Percentiles rank a stretch among this genome's conserved stretches.
phyloP scores from a whole-genome alignment of 768 basidiomycete genomes.

The Calocera viscosa region DNA sequence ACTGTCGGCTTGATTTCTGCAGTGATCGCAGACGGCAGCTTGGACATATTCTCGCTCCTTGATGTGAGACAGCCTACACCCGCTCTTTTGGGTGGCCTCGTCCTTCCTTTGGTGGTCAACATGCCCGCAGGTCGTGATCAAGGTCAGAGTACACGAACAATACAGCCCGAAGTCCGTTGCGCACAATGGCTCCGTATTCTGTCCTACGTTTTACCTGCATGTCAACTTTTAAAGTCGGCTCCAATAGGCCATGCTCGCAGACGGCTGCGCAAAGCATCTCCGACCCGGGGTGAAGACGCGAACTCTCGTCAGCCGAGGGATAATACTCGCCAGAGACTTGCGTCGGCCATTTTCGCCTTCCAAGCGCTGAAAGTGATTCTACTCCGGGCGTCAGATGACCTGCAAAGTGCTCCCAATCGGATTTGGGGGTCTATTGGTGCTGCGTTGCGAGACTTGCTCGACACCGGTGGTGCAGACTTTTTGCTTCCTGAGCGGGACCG shows the following conservation, averaged over 20 bases:
- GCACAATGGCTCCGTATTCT: constrained; percentile 53
- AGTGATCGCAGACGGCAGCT: constrained; percentile 37
- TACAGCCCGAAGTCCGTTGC: constrained; percentile 36
- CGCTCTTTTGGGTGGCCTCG: constrained; percentile 48
- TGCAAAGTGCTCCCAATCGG: constrained; percentile 42
- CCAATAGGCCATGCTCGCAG: background rate
- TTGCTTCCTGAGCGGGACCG: background rate
- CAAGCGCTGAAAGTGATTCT: constrained; percentile 59
- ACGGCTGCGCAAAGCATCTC: background rate
- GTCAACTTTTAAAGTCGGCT: constrained; percentile 31
- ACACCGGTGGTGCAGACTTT: constrained; percentile 52
- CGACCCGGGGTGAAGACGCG: background rate
- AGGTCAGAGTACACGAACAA: constrained; percentile 34
- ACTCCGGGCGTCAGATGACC: constrained; percentile 48
- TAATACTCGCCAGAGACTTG: background rate
- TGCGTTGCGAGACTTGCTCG: constrained; percentile 40
- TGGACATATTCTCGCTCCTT: constrained; percentile 44
- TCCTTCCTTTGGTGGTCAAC: constrained; percentile 47
- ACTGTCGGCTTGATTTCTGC: constrained; percentile 27
- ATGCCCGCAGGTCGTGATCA: constrained; percentile 39
- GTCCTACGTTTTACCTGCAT: constrained; percentile 44
- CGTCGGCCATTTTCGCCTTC: constrained; percentile 37
- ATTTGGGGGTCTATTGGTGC: constrained; percentile 52
- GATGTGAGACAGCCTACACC: constrained; percentile 45
- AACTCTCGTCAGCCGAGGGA: background rate